Evolutionary conservation across 1,139 yeast species (phyloP), one percentile per base, ranked within the genome.

Genomic region (Williopsis jadinii): DNA sequence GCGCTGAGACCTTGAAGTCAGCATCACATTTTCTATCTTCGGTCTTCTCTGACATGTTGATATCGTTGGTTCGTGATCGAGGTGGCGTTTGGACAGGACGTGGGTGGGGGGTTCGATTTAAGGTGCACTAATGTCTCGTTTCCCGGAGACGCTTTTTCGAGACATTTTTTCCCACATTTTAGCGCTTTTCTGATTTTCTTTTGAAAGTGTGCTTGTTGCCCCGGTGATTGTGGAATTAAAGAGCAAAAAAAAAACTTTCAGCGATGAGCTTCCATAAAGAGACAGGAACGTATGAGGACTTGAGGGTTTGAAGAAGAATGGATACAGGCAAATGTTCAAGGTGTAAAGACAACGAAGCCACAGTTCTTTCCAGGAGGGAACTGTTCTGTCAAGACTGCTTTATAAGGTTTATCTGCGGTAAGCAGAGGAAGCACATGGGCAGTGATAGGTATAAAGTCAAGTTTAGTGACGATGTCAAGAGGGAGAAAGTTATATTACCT

Each of bases 401-500:
- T 52, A 58, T 74, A 28, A 68, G 80, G 46, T 88, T 86, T 53
- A 69, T 88, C 31, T 71, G 84, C 46, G 81, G 87, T 27, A 88
- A 87, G 58, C 90, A 85, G 60, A 70, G 95, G 47, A 84, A 82
- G 56, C 83, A 73, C 55, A 79, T 90, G 86, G 67, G 66, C 33
- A 73, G 71, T 49, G 90, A 84, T 27, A 74, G 70, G 42, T 86
- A 74, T 62, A 84, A 84, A 55, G 88, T 83, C 28, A 75, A 78
- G 53, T 85, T 63, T 42, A 50, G 47, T 10, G 45, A 41, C 1
- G 32, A 37, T 8, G 15, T 44, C 4, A 19, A 30, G 2, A 46
- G 51, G 11, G 58, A 75, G 15, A 69, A 62, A 35, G 70, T 83
- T 0, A 54, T 85, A 32, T 59, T 85, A 2, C 77, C 92, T 1